Evolutionary conservation across 768 basidiomycete genomes (phyloP), one percentile per base, ranked within the genome.

Genomic region (Bullera alba): DNA sequence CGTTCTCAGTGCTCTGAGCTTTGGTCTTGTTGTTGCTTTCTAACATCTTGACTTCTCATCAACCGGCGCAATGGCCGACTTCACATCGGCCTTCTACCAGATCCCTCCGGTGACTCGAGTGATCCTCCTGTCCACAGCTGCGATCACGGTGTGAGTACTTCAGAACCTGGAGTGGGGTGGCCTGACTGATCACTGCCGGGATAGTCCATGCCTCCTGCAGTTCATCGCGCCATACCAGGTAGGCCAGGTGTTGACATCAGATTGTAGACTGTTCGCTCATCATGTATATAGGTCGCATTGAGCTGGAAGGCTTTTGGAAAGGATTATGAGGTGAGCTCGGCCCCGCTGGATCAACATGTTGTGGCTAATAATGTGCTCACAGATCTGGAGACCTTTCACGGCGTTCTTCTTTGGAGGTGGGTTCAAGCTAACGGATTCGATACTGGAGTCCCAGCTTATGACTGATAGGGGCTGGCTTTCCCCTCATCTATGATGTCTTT

Each of bases 401-500:
- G 42, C 54, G 0, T 72, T 70, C 63, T 69, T 70, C 58, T 67
- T 60, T 28, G 71, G 67, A 12, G 71, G 71, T 64, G 26, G 29
- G 60, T 51, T 27, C 30, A 16, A 25, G n/a, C 2, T 36, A 7
- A n/a, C 42, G 4, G 30, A 16, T 17, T 25, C 14, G 17, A 14
- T 15, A 51, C 25, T 10, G 19, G 35, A 28, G 41, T 26, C 26
- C 5, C 38, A 41, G 38, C 38, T 41, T 41, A 34, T n/a, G 10
- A 8, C 32, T 21, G 5, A 21, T 50, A 67, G 65, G 65, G 2
- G 43, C 51, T 0, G 71, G 71, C 5, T 72, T 72, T 45, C 69
- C 71, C 16, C 47, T 69, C 21, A 34, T 72, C 2, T 72, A 63
- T 41, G 71, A 72, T 46, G 61, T 70, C 21, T 72, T 72, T 60